Base-by-base conservation (phyloP, 768 basidiomycete genomes). In the Tylopilus rubrobrunneus region DNA sequence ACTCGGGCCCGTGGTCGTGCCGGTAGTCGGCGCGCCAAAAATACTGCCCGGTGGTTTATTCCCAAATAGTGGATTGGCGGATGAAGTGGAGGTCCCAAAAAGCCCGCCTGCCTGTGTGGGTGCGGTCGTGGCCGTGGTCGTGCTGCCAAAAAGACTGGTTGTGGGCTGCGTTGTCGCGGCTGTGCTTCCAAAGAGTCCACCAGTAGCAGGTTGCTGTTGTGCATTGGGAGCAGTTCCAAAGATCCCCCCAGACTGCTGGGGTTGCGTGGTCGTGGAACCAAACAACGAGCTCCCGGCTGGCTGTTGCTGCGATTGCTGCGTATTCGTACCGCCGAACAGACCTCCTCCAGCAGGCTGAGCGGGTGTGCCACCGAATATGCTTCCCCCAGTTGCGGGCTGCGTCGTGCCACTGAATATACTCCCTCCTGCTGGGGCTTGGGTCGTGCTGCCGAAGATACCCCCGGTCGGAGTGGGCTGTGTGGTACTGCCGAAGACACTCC, bases 41-140 rank as follows among this genome's bases (percentile, higher is more conserved):
- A 67, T 44, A 31, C 60, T 64, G n/a, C 64, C 58, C 7, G 70
- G 65, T 17, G 61, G 61, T 49, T 65, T 68, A 49, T 67, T 70
- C 14, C 73, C 75, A 44, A 78, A 77, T 28, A 74, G 53, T 37
- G 71, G 63, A 47, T 71, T 66, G 39, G 63, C 60, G 31, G 62
- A 60, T 39, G 67, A 44, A 34, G 54, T 56, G 2, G 66, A 52
- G 40, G n/a, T 48, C 15, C 71, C 71, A 55, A 71, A 73, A 5
- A 61, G 43, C 31, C 69, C 63, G 1, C 57, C 56, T n/a, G 49
- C 56, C 45, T 60, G 57, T 8, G 51, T 53, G 27, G 62, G 67
- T 33, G 57, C 23, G 25, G 51, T 52, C n/a, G 63, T 61, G 15
- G 53, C n/a, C n/a, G n/a, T n/a, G n/a, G n/a, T 41, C 6, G 62